phyloP scores from a whole-genome alignment of 2,329 filamentous ascomycete species.

The Fusarium sarcochroum region DNA sequence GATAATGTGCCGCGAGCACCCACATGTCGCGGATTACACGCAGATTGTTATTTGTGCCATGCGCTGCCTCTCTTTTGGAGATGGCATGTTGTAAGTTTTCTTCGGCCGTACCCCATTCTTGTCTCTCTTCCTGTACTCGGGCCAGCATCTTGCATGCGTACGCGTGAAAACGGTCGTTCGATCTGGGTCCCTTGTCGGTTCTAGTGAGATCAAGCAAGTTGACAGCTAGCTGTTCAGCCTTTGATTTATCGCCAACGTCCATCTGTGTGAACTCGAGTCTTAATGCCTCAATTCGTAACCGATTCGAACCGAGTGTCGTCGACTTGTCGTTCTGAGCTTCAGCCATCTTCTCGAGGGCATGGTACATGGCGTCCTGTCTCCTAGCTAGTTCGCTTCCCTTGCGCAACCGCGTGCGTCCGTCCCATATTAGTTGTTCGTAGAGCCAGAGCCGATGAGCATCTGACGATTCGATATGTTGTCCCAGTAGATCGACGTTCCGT shows the following conservation, averaged over 20 bases:
- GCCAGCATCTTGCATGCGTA: slow-evolving; percentile 58
- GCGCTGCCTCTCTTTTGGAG: slow-evolving; percentile 54
- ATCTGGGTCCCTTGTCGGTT: slow-evolving; percentile 41
- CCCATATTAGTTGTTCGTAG: slow-evolving; percentile 58
- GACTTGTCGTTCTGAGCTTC: slow-evolving; percentile 22
- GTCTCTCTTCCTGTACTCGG: slow-evolving; percentile 51
- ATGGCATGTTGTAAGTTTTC: slow-evolving; percentile 53
- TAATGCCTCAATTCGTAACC: slow-evolving; percentile 52
- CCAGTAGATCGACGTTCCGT: slow-evolving; percentile 54
- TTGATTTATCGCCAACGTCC: slow-evolving; percentile 52
- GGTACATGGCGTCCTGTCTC: slow-evolving; percentile 49
- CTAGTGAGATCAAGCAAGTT: slow-evolving; percentile 49
- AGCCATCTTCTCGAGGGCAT: slow-evolving; percentile 49
- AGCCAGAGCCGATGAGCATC: slow-evolving; percentile 54
- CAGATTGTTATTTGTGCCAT: slow-evolving; percentile 53
- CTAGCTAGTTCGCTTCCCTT: slow-evolving; percentile 51
- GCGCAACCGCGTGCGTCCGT: slow-evolving; percentile 54
- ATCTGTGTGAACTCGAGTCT: slow-evolving; percentile 57
- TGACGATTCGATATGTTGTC: slow-evolving; percentile 50
- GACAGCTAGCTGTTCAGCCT: slow-evolving; percentile 52
- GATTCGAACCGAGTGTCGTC: slow-evolving; percentile 41
- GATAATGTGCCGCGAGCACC: slow-evolving; percentile 55
- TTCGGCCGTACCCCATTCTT: slow-evolving; percentile 53
- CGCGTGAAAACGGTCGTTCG: slow-evolving; percentile 55
- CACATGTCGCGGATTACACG: slow-evolving; percentile 57